Conservation (phyloP, 192 early-diverging fungal species). For the Helicostylum pulchrum region DNA sequence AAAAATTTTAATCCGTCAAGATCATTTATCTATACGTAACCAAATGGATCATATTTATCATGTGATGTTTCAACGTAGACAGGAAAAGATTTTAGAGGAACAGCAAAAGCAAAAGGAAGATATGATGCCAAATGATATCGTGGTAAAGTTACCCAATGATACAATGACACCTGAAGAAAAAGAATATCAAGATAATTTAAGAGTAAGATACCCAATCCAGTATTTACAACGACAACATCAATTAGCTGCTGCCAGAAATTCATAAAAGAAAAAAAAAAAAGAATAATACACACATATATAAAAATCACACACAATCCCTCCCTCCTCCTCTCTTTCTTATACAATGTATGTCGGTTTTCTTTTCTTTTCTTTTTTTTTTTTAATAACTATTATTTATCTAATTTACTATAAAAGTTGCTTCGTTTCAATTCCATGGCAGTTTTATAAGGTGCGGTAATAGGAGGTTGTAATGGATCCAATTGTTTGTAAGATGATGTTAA, state of each 20-base stretch:
- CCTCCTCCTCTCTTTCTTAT: not conserved
- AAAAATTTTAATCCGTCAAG: conserved; percentile 58
- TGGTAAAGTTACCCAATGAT: not conserved
- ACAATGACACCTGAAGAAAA: not conserved
- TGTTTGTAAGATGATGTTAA: conserved; percentile 41
- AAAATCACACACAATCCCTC: not conserved
- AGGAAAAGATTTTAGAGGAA: conserved; percentile 11
- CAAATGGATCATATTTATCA: conserved; percentile 18
- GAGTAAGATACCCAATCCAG: conserved; percentile 14
- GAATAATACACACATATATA: not conserved
- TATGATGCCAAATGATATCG: not conserved
- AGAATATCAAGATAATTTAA: not conserved
- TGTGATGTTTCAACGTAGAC: conserved; percentile 5
- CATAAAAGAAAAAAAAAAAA: not conserved
- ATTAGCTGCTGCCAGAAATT: conserved; percentile 4
- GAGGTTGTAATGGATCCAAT: conserved; percentile 76
- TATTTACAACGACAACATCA: conserved; percentile 8
- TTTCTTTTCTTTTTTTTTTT: not conserved
- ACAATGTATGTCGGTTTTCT: not conserved
- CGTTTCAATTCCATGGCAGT: conserved; percentile 75
- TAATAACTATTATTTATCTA: conserved; percentile 5
- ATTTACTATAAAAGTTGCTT: conserved; percentile 68
- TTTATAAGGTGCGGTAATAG: conserved; percentile 88
- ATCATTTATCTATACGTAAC: conserved; percentile 53
- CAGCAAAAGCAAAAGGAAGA: conserved; percentile 18